phyloP scores from a whole-genome alignment of 2,329 filamentous ascomycete genomes.

The Zopfia rhizophila region DNA sequence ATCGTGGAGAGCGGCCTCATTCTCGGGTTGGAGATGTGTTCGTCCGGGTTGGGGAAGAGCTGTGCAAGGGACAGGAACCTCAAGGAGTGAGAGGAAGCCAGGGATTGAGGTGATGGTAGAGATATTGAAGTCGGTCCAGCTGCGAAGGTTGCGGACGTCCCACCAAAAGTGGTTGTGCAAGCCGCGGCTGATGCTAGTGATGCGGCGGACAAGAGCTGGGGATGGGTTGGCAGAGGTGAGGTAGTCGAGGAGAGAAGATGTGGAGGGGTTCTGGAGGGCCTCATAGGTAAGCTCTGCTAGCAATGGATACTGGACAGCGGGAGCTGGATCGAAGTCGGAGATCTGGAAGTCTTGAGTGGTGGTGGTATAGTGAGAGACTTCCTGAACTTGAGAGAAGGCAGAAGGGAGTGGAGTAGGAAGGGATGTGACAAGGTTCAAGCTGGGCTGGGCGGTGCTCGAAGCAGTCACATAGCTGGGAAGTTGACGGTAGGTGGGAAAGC shows the following conservation, averaged over 20 bases:
- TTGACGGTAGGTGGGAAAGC: constrained; percentile 86
- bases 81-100: constrained; percentile 76
- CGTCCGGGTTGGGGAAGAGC: constrained; percentile 69
- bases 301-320: constrained; percentile 57
- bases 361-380: constrained; percentile 44
- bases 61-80: constrained; percentile 66
- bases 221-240: constrained; percentile 83
- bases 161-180: constrained; percentile 91
- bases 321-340: constrained; percentile 50
- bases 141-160: constrained; percentile 87
- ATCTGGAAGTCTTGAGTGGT: constrained; percentile 30
- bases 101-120: constrained; percentile 77
- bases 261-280: constrained; percentile 49
- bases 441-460: constrained; percentile 44
- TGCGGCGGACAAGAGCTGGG: constrained; percentile 81
- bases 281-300: constrained; percentile 53
- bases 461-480: constrained; percentile 69
- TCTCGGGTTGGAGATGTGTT: constrained; percentile 76
- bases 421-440: constrained; percentile 53
- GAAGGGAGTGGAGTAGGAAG: constrained; percentile 46
- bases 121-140: constrained; percentile 83
- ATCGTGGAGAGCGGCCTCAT: constrained; percentile 77
- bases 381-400: constrained; percentile 43
- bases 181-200: constrained; percentile 75
- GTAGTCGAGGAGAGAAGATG: constrained; percentile 80